These are phyloP conservation scores for Ambrosiella cleistominuta DNA, from an alignment of 2,329 filamentous ascomycete species.

Conservation along the genomic window DNA sequence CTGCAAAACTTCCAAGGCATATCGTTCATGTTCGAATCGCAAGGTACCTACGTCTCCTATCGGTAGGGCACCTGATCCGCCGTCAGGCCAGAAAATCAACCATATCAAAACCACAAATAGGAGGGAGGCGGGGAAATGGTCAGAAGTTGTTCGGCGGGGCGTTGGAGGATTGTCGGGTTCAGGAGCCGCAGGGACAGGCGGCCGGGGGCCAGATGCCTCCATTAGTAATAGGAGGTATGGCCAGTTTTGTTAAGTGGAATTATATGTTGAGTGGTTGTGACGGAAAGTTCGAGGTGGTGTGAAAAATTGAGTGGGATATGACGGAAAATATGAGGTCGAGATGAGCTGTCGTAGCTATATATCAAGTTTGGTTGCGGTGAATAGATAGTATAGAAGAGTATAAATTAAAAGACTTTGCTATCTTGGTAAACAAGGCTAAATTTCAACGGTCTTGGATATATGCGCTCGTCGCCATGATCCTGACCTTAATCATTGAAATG, in stretches of 20 bases:
- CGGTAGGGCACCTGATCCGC: slow-evolving; percentile 18
- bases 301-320: neutral
- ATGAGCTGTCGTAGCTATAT: neutral
- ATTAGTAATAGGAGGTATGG: neutral
- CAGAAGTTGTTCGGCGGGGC: neutral
- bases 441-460: neutral
- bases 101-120: slow-evolving; percentile 9
- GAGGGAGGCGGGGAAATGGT: slow-evolving; percentile 8
- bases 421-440: too few relatives aligned
- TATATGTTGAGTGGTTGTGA: neutral
- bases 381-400: too few relatives aligned
- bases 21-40: slow-evolving; percentile 33
- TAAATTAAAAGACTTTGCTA: too few relatives aligned
- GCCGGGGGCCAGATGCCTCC: neutral
- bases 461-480: neutral
- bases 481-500: neutral
- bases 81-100: slow-evolving; percentile 11
- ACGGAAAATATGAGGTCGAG: neutral
- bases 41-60: slow-evolving; percentile 17
- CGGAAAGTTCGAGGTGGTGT: neutral
- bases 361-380: neutral
- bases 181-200: neutral
- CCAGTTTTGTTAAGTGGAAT: neutral
- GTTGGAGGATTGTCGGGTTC: neutral
- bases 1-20: slow-evolving; percentile 36